Evolutionary conservation across 1,284 basidiomycete species (phyloP), one percentile per base, ranked within the genome.

Genomic region (Vanrija humicola): DNA sequence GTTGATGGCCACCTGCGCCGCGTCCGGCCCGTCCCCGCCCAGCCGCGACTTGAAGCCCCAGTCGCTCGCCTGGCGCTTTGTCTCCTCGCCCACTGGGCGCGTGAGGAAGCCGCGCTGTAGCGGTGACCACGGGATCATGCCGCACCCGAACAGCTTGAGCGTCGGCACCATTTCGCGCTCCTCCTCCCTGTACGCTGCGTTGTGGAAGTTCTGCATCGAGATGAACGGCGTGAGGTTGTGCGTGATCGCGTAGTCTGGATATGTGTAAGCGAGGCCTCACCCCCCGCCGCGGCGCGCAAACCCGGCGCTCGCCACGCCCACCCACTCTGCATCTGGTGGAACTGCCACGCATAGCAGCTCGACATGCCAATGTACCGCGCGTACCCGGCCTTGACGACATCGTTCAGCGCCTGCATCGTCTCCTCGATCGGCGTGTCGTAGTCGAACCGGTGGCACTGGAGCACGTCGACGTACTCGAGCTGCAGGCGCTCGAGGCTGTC

Each of bases 381-480:
- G 55, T 81, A 82, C 3, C 86, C 86, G 0, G 79, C 79, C 65
- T 85, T 69, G 18, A 86, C 84, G 19, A 87, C 81, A 56, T 86
- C 85, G 60, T 86, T 83, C 1, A 87, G 78, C 4, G 85, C 85
- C 75, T 84, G 81, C 85, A 87, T 86, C 82, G 81, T 82, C 67
- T 82, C 81, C 58, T 79, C 79, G 52, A 84, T 83, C 0, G 83
- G 82, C 0, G 83, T 84, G 6, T 83, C 75, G 26, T 75, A 61
- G 67, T 87, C 85, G 62, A 85, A 84, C 18, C 62, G 80, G 68
- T 86, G 84, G 69, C 79, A 79, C 78, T 64, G 56, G 50, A 70
- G 77, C 3, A 88, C 68, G 62, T 88, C 87, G 59, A 89, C 80
- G 63, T 88, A 86, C 47, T 88, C 85, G 12, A 87, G 73, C 59